Evolutionary conservation across 768 basidiomycete genomes (phyloP).

Genomic region (Leccinum subtestaceum): DNA sequence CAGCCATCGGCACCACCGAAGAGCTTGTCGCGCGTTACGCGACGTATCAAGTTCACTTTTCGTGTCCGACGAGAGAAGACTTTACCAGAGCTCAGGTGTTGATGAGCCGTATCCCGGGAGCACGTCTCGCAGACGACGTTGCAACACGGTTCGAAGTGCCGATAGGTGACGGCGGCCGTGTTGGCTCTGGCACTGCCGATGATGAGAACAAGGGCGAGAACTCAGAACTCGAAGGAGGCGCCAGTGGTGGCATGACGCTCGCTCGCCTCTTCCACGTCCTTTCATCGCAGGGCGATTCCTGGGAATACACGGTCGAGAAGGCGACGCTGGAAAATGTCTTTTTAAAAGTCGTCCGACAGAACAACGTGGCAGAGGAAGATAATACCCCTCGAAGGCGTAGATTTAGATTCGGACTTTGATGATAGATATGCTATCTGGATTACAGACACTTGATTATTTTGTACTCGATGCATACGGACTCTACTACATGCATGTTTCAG

Average conservation of each 20-base stretch:
- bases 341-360: conserved; percentile 64
- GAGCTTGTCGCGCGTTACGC: conserved; percentile 65
- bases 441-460: too few species aligned
- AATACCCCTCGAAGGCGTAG: conserved; percentile 6
- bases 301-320: conserved; percentile 70
- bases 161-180: conserved; percentile 26
- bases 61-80: conserved; percentile 62
- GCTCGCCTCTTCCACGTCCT: conserved; percentile 58
- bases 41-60: conserved; percentile 75
- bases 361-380: conserved; percentile 54
- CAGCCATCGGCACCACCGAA: conserved; percentile 66
- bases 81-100: conserved; percentile 52
- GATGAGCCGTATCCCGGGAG: conserved; percentile 61
- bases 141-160: conserved; percentile 76
- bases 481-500: too few species aligned
- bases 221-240: not conserved
- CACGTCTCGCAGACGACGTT: conserved; percentile 68
- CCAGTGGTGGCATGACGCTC: conserved; percentile 40
- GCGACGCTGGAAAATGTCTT: conserved; percentile 72
- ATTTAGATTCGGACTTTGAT: conserved; percentile 8
- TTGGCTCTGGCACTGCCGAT: not conserved
- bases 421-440: not conserved
- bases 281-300: conserved; percentile 49
- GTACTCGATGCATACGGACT: too few species aligned
- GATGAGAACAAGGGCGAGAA: not conserved